These are phyloP conservation scores for Cladophialophora yegresii DNA, from an alignment of 2,329 filamentous ascomycete species.

Conservation along the genomic window DNA sequence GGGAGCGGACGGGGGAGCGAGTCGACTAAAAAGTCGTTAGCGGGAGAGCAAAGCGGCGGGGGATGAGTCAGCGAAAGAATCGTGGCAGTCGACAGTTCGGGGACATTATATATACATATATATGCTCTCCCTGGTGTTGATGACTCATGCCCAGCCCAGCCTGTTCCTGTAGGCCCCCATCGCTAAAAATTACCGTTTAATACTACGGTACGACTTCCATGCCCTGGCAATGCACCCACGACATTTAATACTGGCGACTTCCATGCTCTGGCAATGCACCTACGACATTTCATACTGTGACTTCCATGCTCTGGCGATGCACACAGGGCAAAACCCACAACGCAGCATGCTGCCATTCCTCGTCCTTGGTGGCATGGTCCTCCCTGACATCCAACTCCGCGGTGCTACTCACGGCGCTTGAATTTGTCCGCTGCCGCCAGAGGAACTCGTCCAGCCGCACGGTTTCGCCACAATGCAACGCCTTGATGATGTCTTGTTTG, in stretches of 20 bases:
- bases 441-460: constrained; percentile 13
- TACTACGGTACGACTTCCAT: neutral
- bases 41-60: too few species aligned
- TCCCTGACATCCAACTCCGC: constrained; percentile 7
- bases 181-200: too few species aligned
- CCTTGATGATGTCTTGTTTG: constrained; percentile 16
- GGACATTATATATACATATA: neutral
- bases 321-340: neutral
- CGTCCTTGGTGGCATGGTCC: neutral
- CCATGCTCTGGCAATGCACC: neutral
- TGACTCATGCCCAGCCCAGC: neutral
- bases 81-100: neutral
- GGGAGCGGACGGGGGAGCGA: neutral
- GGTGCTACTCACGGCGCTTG: constrained; percentile 7
- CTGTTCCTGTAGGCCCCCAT: too few species aligned
- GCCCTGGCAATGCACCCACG: too few species aligned
- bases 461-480: constrained; percentile 12
- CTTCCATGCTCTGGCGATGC: too few species aligned
- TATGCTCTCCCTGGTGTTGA: too few species aligned
- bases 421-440: constrained; percentile 6
- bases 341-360: constrained; percentile 13
- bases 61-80: too few species aligned
- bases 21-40: too few species aligned
- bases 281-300: too few species aligned
- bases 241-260: neutral